phyloP scores from a whole-genome alignment of 345 rosid genomes.

The Citrus glauca region DNA sequence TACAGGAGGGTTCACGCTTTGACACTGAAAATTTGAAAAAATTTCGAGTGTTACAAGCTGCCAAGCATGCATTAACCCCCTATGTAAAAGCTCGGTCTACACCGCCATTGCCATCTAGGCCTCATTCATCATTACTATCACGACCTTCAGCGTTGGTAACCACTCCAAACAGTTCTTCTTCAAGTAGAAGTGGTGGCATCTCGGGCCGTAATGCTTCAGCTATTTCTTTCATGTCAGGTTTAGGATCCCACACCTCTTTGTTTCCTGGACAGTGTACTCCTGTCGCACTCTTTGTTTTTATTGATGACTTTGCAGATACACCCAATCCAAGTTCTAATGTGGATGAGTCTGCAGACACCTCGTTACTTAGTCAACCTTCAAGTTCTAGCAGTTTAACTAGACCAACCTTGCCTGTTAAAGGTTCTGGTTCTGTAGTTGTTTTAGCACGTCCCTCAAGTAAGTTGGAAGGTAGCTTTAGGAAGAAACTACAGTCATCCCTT shows the following conservation, averaged over 20 bases:
- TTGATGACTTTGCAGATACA: conserved; percentile 63
- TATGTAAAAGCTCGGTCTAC: conserved; percentile 45
- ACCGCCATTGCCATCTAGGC: conserved; percentile 46
- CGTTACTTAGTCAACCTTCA: conserved; percentile 37
- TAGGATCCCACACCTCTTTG: conserved; percentile 58
- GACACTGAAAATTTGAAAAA: conserved; percentile 61
- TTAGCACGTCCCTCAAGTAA: conserved; percentile 74
- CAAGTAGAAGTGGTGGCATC: conserved; percentile 47
- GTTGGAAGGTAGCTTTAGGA: conserved; percentile 67
- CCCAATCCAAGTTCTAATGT: conserved; percentile 27
- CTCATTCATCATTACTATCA: conserved; percentile 43
- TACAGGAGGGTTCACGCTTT: conserved; percentile 64
- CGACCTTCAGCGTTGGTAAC: conserved; percentile 20
- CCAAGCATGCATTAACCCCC: conserved; percentile 62
- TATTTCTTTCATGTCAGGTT: conserved; percentile 67
- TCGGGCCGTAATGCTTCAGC: conserved; percentile 50
- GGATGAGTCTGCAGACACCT: conserved; percentile 48
- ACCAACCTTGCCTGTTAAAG: conserved; percentile 50
- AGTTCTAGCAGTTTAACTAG: conserved; percentile 42
- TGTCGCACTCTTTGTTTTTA: conserved; percentile 59
- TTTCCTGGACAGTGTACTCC: conserved; percentile 88
- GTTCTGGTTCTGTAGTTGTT: conserved; percentile 71
- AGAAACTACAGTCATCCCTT: conserved; percentile 72
- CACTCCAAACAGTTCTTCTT: conserved; percentile 38
- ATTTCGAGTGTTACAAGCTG: conserved; percentile 72